A percentile compares a stretch with the other conserved stretches of the same genome.
Conservation (phyloP, 352 stramenopile species). For the Phytophthora kernoviae region DNA sequence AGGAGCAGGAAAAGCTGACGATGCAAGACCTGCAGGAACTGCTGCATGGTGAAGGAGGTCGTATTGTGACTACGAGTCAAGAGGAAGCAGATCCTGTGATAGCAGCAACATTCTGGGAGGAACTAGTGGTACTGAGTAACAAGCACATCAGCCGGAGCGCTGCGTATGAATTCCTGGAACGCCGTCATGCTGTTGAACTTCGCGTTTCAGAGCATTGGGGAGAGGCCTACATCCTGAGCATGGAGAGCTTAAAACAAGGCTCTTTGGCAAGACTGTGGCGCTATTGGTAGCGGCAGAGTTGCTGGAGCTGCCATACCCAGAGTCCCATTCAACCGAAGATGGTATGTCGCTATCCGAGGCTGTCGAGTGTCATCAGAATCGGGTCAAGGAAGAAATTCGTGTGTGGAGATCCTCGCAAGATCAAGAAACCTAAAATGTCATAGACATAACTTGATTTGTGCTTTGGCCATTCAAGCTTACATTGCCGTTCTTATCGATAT, state of each 20-base stretch:
- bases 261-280: conserved; percentile 36
- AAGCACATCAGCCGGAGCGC: conserved; percentile 29
- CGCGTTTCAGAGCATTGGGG: conserved; percentile 15
- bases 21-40: conserved; percentile 55
- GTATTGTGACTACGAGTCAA: neutral
- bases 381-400: conserved; percentile 16
- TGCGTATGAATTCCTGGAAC: conserved; percentile 43
- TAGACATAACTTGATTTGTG: neutral
- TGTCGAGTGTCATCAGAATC: conserved; percentile 11
- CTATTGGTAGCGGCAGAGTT: conserved; percentile 31
- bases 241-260: conserved; percentile 22
- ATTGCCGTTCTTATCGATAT: conserved; percentile 12
- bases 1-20: conserved; percentile 63
- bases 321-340: neutral
- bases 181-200: conserved; percentile 38
- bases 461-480: neutral
- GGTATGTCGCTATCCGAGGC: neutral
- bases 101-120: conserved; percentile 47
- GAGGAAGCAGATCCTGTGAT: neutral
- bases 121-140: conserved; percentile 48
- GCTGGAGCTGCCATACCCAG: conserved; percentile 17
- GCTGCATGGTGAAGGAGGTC: conserved; percentile 28
- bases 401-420: conserved; percentile 13
- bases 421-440: too few species aligned
- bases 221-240: neutral